A percentile compares a stretch with the other conserved stretches of the same genome.
These are phyloP conservation scores for Talaromyces sp. DNA, from an alignment of 2,329 filamentous ascomycete genomes.

Conservation along the genomic window DNA sequence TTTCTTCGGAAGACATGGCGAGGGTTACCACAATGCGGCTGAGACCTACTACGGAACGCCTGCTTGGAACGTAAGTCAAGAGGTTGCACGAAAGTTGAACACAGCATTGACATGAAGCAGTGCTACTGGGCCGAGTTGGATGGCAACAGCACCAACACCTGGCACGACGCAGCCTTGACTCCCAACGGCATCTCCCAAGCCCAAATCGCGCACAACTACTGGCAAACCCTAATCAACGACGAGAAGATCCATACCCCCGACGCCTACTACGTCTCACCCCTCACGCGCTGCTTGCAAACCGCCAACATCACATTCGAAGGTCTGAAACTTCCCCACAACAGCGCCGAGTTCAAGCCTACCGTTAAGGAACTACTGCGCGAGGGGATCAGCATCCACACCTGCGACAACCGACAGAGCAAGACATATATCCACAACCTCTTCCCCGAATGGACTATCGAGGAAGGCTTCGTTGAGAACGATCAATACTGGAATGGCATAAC, in stretches of 20 bases:
- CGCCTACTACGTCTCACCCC: slow-evolving; percentile 54
- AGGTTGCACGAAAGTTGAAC: not conserved
- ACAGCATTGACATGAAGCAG: slow-evolving; percentile 22
- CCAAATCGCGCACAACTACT: slow-evolving; percentile 42
- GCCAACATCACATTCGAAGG: slow-evolving; percentile 52
- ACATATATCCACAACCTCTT: slow-evolving; percentile 48
- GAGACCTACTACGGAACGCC: slow-evolving; percentile 57
- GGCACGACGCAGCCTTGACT: slow-evolving; percentile 58
- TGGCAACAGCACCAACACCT: slow-evolving; percentile 53
- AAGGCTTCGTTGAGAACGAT: slow-evolving; percentile 53
- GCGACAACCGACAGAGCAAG: slow-evolving; percentile 52
- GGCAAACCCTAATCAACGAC: slow-evolving; percentile 45
- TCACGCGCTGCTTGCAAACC: slow-evolving; percentile 56
- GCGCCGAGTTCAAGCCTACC: slow-evolving; percentile 47
- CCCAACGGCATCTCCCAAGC: slow-evolving; percentile 51
- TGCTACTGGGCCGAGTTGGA: slow-evolving; percentile 57
- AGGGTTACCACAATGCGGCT: slow-evolving; percentile 60
- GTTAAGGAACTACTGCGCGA: slow-evolving; percentile 59
- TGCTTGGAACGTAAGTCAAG: slow-evolving; percentile 54
- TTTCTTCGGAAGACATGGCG: slow-evolving; percentile 58
- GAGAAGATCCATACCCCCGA: slow-evolving; percentile 52
- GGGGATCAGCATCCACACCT: slow-evolving; percentile 58
- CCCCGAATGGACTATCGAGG: slow-evolving; percentile 51
- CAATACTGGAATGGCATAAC: slow-evolving; percentile 51
- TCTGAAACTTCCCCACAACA: slow-evolving; percentile 41